Evolutionary conservation across 73 alveolate genomes (phyloP), one percentile per base, ranked within the genome.

Genomic region (Paramecium sonneborni): DNA sequence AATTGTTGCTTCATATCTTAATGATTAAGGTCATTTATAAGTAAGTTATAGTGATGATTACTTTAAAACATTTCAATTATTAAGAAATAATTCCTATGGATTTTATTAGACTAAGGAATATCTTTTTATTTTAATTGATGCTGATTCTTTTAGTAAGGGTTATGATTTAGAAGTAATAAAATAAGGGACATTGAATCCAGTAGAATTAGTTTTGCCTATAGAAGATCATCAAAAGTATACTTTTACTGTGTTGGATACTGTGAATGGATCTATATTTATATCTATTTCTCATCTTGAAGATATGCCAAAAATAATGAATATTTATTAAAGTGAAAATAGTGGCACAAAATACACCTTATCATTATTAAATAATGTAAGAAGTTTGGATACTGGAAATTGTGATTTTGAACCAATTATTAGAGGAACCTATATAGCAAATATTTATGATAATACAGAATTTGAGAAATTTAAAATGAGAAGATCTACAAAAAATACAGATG

Each of bases 341-440:
- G 94, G 94, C 12, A 89, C 57, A 34, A 70, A 89, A 26, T 89
- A 76, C 43, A 37, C 94, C 9, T 32, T 89, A 43, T 70, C 92
- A 3, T 28, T 89, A 6, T 11, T 76, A 26, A 89, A 89, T 76
- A 89, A 89, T 89, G 76, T 89, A 20, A 57, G 90, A 37, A 34
- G 79, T 15, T 26, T 79, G 12, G 84, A 46, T 38, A 69, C 88
- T 5, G 94, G 92, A 5, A 58, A 43, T 26, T 76, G 90, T 88
- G 96, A 92, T 92, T 92, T 92, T 46, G 96, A 92, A 67, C 93
- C 93, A 1, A 46, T 92, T 14, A 86, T 82, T 28, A 88, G 88
- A 39, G 96, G 96, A 28, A 93, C 85, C 7, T 92, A 92, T 70
- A 82, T 92, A 5, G 96, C 96, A 6, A 92, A 92, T 69, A 82